Evolutionary conservation across 257 asterid species (phyloP).

Genomic region (Coffea eugenioides): DNA sequence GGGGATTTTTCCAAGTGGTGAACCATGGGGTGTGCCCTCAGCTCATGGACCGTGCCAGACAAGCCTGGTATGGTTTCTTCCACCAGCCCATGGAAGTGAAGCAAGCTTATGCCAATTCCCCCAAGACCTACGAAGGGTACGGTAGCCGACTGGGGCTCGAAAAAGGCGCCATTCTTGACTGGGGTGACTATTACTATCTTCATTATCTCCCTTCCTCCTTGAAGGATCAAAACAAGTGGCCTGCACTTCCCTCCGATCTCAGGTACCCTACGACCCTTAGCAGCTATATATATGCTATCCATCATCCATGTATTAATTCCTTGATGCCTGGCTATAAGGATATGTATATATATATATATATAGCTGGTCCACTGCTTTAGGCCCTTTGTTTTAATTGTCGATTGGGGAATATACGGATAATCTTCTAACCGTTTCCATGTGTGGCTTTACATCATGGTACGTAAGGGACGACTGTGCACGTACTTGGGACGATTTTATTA

Average conservation of each 20-base stretch:
- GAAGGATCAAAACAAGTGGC: slow-evolving; percentile 76
- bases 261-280: slow-evolving; percentile 33
- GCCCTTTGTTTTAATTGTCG: neutral
- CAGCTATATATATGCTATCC: too few species aligned
- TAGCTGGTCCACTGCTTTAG: too few species aligned
- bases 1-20: slow-evolving; percentile 87
- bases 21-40: slow-evolving; percentile 68
- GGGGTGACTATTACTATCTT: slow-evolving; percentile 90
- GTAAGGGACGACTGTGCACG: neutral
- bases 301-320: neutral
- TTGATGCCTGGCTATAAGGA: neutral
- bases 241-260: slow-evolving; percentile 54
- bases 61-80: slow-evolving; percentile 71
- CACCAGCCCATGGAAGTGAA: slow-evolving; percentile 66
- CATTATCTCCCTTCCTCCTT: slow-evolving; percentile 62
- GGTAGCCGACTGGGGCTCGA: slow-evolving; percentile 81
- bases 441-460: neutral
- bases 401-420: neutral
- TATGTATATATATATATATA: neutral
- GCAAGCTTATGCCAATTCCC: slow-evolving; percentile 61
- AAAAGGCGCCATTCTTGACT: slow-evolving; percentile 82
- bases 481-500: neutral
- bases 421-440: neutral
- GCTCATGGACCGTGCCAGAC: slow-evolving; percentile 57
- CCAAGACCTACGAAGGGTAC: slow-evolving; percentile 80